Evolutionary conservation across 2,329 filamentous ascomycete species (phyloP).

Genomic region (Pseudogymnoascus sp.): DNA sequence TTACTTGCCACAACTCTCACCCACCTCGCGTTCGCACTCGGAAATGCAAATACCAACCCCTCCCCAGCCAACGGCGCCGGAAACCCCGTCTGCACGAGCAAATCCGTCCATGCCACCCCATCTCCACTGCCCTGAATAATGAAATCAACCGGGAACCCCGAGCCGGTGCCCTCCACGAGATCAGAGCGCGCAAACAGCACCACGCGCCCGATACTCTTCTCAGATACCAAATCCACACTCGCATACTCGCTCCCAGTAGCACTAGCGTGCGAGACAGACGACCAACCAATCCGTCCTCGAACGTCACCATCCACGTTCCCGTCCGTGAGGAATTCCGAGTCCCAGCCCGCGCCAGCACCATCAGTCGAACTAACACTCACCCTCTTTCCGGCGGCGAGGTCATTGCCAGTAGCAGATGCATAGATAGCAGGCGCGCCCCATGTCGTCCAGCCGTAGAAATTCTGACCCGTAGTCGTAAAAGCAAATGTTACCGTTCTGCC

Average conservation of each 20-base stretch:
- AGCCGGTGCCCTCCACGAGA: constrained; percentile 14
- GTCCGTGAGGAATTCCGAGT: constrained; percentile 5
- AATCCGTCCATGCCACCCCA: constrained; percentile 12
- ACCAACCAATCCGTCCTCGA: constrained; percentile 14
- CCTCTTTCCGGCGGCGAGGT: constrained; percentile 13
- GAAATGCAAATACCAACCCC: constrained; percentile 17
- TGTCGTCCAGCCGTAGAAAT: constrained; percentile 17
- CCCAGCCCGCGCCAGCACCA: constrained; percentile 13
- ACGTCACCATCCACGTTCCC: not conserved
- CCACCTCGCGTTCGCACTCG: constrained; percentile 9
- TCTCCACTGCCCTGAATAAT: constrained; percentile 17
- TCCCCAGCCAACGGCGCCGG: constrained; percentile 15
- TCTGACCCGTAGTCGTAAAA: constrained; percentile 16
- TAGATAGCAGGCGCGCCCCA: constrained; percentile 19
- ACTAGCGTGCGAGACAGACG: constrained; percentile 14
- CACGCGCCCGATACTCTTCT: constrained; percentile 16
- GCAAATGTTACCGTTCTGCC: constrained; percentile 15
- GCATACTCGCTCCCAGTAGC: constrained; percentile 15
- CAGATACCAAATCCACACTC: constrained; percentile 13
- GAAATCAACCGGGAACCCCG: constrained; percentile 17
- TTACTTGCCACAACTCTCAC: constrained; percentile 16
- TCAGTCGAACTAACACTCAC: constrained; percentile 16
- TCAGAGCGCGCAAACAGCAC: constrained; percentile 18
- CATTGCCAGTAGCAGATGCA: constrained; percentile 10
- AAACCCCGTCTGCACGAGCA: constrained; percentile 14